Evolutionary conservation across 306 rosid genomes (phyloP), one percentile per base, ranked within the genome.

Genomic region (Dryas alaskensis): DNA sequence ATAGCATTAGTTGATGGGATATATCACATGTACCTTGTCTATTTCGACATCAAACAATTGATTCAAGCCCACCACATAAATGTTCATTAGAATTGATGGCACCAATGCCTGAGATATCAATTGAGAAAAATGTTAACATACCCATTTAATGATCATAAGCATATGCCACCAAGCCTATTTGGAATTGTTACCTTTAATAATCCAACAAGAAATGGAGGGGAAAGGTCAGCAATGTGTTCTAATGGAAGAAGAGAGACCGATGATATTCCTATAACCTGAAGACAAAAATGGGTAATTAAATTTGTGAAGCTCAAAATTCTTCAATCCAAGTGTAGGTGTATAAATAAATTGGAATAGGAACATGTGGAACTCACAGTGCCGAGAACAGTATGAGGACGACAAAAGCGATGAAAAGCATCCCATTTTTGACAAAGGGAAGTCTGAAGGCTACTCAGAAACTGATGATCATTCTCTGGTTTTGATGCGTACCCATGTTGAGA

Each of bases 351-450:
- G 12, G 14, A 31, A 37, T 8, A 10, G 13, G 10, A 22, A 25
- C 10, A 17, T n/a, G 58, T n/a, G 39, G 10, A 14, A 74, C 78
- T 58, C 60, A 76, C 79, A 4, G 79, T 76, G 68, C 79, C 79
- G 7, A 76, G 57, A 17, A 76, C 50, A 57, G 79, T 76, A 46
- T 76, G 79, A 58, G 79, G 79, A 67, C 79, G 79, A 31, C 67
- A 47, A 75, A 75, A 75, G 55, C 71, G 65, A 27, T 67, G 65
- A 69, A 75, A 47, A 0, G 79, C 79, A 31, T 75, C 58, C 63
- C 71, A 67, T n/a, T 66, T 67, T 51, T 57, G 67, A 48, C 72
- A n/a, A 46, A 75, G 17, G 4, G 16, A 57, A 53, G 4, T 17
- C 3, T 12, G 57, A 54, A 75, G 64, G 51, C 64, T 52, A 7